Evolutionary conservation across 257 asterid species (phyloP).

Genomic region (Lithospermum erythrorhizon): DNA sequence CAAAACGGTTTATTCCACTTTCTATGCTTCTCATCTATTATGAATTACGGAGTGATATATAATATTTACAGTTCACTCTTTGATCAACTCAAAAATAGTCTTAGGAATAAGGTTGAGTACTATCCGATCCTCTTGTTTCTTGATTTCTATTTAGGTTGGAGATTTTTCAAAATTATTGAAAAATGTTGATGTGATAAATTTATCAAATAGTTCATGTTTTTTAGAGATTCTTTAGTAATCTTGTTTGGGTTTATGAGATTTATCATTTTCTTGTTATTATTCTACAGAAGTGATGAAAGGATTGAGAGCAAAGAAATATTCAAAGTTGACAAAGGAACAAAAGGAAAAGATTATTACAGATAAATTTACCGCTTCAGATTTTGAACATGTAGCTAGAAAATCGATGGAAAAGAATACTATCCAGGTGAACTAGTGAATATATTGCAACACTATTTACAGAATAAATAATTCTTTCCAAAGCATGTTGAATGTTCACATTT

Average conservation of each 20-base stretch:
- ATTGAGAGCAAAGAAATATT: conserved; percentile 61
- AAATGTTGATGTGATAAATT: too few relatives aligned
- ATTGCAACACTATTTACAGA: background rate
- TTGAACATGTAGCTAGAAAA: background rate
- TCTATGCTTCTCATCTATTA: too few relatives aligned
- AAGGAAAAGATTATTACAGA: conserved; percentile 23
- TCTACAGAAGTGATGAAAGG: conserved; percentile 59
- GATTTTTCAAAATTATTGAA: too few relatives aligned
- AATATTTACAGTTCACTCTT: too few relatives aligned
- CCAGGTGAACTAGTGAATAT: conserved; percentile 24
- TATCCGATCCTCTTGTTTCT: too few relatives aligned
- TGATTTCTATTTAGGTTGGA: too few relatives aligned
- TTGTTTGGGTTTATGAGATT: background rate
- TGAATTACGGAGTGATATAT: too few relatives aligned
- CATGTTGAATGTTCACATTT: background rate
- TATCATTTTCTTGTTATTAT: background rate
- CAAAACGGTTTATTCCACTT: too few relatives aligned
- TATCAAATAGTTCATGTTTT: background rate
- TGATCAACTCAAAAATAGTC: too few relatives aligned
- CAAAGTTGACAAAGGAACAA: conserved; percentile 42
- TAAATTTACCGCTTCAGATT: conserved; percentile 7
- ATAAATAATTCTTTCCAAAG: background rate
- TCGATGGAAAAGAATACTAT: conserved; percentile 12
- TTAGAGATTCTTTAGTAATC: background rate
- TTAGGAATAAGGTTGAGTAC: too few relatives aligned